Base-by-base conservation (phyloP, 2,329 filamentous ascomycete genomes). In the Ophiostoma sp. region DNA sequence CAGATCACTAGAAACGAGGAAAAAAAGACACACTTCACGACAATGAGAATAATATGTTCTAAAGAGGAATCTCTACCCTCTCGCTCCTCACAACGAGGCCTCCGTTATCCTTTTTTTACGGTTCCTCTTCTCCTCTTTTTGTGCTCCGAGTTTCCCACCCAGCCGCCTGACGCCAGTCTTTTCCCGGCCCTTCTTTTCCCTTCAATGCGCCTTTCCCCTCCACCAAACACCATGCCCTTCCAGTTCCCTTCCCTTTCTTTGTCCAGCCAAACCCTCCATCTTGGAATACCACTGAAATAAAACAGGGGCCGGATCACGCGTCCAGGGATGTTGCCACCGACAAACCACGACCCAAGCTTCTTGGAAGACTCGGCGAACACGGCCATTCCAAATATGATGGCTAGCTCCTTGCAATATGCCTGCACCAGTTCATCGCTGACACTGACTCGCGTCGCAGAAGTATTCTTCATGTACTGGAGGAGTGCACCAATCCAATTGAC, bases 291-390 rank as follows among this genome's bases (percentile, higher is more conserved):
- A 40, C 65, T 67, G 65, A 70, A 70, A 67, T 70, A 74, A 44
- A 71, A 71, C 12, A 73, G 65, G 16, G 66, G 70, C 12, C 70
- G 71, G 14, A 18, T 36, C 4, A 62, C 65, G 64, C 73, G 73
- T 6, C 73, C 73, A 0, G 72, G 71, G 14, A 74, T 73, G 40
- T 74, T 74, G 42, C 42, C 70, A 5, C 73, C 73, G 6, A 72
- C 52, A 16, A 73, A 74, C 72, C 72, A 72, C 41, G 70, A 67
- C 8, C 72, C 68, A 14, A 66, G 65, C 36, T 68, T 52, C 40
- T 62, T 38, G 65, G 72, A 68, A 2, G 41, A n/a, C 14, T 67
- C 27, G 5, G 67, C 49, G 41, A 67, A 63, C 6, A 73, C 42
- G 0, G 70, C 67, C 12, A 41, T 49, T 16, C 69, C 42, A 44